Percentiles rank a stretch among this genome's conserved stretches.
phyloP scores from a whole-genome alignment of 805 yeast genomes.

The Candida verbasci region DNA sequence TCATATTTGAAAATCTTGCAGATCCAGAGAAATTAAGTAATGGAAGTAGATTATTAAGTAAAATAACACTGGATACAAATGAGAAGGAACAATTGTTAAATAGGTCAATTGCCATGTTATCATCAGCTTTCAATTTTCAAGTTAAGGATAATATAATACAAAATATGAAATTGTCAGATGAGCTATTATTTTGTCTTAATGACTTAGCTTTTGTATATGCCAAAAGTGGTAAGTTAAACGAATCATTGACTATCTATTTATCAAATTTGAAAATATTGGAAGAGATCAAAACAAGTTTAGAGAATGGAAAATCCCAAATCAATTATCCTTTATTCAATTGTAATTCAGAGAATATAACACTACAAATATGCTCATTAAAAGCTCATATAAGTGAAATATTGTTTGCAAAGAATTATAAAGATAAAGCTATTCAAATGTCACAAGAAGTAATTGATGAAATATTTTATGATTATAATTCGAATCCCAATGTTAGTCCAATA shows the following conservation, averaged over 20 bases:
- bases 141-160: slow-evolving; percentile 22
- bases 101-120: slow-evolving; percentile 30
- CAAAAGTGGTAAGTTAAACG: slow-evolving; percentile 13
- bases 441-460: slow-evolving; percentile 38
- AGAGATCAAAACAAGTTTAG: slow-evolving; percentile 13
- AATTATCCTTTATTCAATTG: slow-evolving; percentile 36
- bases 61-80: slow-evolving; percentile 15
- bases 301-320: slow-evolving; percentile 17
- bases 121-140: slow-evolving; percentile 21
- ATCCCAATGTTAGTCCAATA: slow-evolving; percentile 24
- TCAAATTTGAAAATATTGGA: slow-evolving; percentile 26
- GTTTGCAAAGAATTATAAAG: slow-evolving; percentile 37
- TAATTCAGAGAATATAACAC: slow-evolving; percentile 21
- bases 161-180: slow-evolving; percentile 31
- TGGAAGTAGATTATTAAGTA: slow-evolving; percentile 33
- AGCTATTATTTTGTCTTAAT: slow-evolving; percentile 28
- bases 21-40: slow-evolving; percentile 38
- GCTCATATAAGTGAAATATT: slow-evolving; percentile 39
- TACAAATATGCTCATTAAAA: slow-evolving; percentile 27
- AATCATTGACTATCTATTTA: slow-evolving; percentile 34
- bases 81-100: slow-evolving; percentile 23
- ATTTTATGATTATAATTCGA: slow-evolving; percentile 24
- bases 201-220: slow-evolving; percentile 31
- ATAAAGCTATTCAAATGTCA: slow-evolving; percentile 38
- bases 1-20: slow-evolving; percentile 33